These are phyloP conservation scores for Euphorbia lathyris DNA, from an alignment of 345 rosid genomes.

Conservation along the genomic window DNA sequence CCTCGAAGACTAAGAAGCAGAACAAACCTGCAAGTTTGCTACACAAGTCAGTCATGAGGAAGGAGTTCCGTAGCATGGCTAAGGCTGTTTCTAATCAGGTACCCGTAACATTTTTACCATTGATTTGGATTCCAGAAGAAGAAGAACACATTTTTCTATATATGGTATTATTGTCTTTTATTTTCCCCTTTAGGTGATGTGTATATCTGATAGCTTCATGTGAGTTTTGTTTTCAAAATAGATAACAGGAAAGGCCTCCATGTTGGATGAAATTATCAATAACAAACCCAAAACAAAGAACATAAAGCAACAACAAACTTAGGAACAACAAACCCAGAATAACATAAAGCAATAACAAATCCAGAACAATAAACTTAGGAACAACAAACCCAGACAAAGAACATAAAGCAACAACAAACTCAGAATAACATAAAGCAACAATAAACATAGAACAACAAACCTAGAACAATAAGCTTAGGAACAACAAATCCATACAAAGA, in stretches of 20 bases:
- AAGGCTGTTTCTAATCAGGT: constrained; percentile 26
- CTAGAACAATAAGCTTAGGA: too few relatives aligned
- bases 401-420: too few relatives aligned
- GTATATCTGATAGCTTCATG: constrained; percentile 30
- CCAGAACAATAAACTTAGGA: too few relatives aligned
- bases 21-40: constrained; percentile 21
- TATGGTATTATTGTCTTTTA: neutral
- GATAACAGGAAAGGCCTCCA: constrained; percentile 78
- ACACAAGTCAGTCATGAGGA: constrained; percentile 21
- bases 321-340: too few relatives aligned
- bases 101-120: neutral
- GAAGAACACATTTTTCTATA: neutral
- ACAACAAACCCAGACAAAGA: too few relatives aligned
- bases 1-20: constrained; percentile 25
- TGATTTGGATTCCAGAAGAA: neutral
- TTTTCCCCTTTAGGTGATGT: neutral
- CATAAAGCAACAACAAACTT: too few relatives aligned
- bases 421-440: too few relatives aligned
- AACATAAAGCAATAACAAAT: too few relatives aligned
- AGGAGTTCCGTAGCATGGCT: constrained; percentile 23
- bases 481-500: too few relatives aligned
- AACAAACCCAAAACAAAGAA: too few relatives aligned
- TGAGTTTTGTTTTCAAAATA: constrained; percentile 33
- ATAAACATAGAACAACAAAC: too few relatives aligned
- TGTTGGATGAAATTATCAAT: constrained; percentile 84